A percentile compares a stretch with the other conserved stretches of the same genome.
Conservation (phyloP, 768 basidiomycete genomes). For the Leucocoprinus sp. region DNA sequence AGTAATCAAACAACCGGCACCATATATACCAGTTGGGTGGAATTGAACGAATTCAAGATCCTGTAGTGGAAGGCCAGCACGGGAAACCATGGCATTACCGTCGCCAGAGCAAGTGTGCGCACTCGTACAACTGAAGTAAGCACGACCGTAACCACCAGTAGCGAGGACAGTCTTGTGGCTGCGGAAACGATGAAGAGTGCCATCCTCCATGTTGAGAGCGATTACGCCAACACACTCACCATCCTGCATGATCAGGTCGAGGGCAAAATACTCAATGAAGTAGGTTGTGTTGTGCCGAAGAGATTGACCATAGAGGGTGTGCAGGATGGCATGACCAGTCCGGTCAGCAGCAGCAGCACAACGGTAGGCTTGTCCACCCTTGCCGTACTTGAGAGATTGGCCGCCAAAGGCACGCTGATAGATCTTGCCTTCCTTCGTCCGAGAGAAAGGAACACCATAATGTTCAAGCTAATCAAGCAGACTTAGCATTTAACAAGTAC, state of each 20-base stretch:
- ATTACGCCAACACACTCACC: conserved; percentile 99
- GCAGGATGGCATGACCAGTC: conserved; percentile 96
- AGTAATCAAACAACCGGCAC: conserved; percentile 97
- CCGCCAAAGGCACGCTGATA: conserved; percentile 99
- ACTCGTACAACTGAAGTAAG: conserved; percentile 98
- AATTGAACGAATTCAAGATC: conserved; percentile 99
- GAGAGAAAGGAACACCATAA: conserved; percentile 96
- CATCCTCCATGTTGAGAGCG: conserved; percentile 99
- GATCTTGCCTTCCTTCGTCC: conserved; percentile 98
- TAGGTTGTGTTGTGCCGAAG: conserved; percentile 99
- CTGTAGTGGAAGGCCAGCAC: conserved; percentile 94
- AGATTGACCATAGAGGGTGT: conserved; percentile 98
- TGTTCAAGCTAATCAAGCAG: conserved; percentile 81
- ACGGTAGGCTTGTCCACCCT: conserved; percentile 98
- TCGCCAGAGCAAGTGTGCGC: conserved; percentile 99
- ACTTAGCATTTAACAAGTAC: conserved; percentile 2
- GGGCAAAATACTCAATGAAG: conserved; percentile 99
- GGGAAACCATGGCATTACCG: conserved; percentile 96
- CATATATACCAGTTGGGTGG: conserved; percentile 99
- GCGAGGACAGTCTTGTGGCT: conserved; percentile 97
- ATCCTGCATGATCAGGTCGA: conserved; percentile 97
- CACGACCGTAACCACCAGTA: conserved; percentile 95
- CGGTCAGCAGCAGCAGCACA: conserved; percentile 98
- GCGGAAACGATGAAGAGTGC: conserved; percentile 97
- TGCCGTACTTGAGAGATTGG: conserved; percentile 93